Evolutionary conservation across 2,329 filamentous ascomycete genomes (phyloP).

Genomic region (Pseudogymnoascus sp.): DNA sequence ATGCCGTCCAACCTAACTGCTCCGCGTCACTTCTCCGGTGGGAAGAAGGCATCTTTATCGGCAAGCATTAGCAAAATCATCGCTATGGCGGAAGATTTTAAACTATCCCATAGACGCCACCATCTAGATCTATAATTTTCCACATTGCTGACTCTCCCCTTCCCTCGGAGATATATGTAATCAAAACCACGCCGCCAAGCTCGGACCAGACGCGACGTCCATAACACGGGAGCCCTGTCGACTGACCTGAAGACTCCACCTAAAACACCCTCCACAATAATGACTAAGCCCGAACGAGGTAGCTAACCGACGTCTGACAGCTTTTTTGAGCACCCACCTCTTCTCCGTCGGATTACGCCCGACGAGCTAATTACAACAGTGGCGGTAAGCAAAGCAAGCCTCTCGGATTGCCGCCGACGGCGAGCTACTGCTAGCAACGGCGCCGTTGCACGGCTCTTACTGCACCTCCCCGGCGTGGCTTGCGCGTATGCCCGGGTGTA

Average conservation of each 20-base stretch:
- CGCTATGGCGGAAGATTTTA: background rate
- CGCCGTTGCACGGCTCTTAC: background rate
- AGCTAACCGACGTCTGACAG: background rate
- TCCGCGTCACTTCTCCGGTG: background rate
- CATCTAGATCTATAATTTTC: background rate
- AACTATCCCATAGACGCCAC: background rate
- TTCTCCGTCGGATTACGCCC: background rate
- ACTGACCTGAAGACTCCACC: background rate
- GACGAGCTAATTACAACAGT: background rate
- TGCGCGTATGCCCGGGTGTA: background rate
- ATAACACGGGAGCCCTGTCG: background rate
- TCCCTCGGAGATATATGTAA: background rate
- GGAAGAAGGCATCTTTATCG: background rate
- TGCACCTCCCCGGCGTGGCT: background rate
- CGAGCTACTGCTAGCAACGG: background rate
- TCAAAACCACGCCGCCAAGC: background rate
- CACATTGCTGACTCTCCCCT: background rate
- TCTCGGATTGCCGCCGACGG: background rate
- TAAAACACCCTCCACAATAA: background rate
- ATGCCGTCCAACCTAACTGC: background rate
- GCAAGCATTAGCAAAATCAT: background rate
- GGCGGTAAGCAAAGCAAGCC: background rate
- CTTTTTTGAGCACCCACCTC: background rate
- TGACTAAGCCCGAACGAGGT: background rate
- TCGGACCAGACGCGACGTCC: background rate